Percentiles rank a stretch among this genome's conserved stretches.
These are phyloP conservation scores for Herpetomonas tarakana DNA, from an alignment of 208 protist genomes.

Conservation along the genomic window DNA sequence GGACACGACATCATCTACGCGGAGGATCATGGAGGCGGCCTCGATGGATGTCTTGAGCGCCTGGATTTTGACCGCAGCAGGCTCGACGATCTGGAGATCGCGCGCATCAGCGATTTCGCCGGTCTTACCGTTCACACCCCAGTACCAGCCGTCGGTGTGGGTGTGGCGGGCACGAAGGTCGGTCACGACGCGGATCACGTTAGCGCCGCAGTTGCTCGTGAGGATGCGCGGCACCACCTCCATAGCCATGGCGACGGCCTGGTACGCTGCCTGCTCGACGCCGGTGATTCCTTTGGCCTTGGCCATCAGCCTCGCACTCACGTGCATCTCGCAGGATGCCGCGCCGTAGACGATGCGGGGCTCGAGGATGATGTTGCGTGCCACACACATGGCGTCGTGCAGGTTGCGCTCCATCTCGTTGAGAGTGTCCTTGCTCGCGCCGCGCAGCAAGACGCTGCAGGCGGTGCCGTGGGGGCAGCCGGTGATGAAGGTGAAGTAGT, in stretches of 20 bases:
- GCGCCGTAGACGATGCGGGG: constrained; percentile 98
- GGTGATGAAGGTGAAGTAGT: constrained; percentile 99
- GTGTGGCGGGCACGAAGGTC: constrained; percentile 96
- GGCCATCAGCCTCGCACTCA: constrained; percentile 91
- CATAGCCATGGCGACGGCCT: constrained; percentile 93
- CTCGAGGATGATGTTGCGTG: constrained; percentile 97
- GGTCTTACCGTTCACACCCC: constrained; percentile 97
- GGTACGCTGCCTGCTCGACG: constrained; percentile 97
- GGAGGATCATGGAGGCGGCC: constrained; percentile 97
- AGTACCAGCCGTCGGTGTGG: constrained; percentile 82
- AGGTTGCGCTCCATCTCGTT: constrained; percentile 99
- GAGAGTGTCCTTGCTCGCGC: constrained; percentile 99
- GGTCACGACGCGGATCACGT: constrained; percentile 98
- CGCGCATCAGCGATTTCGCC: constrained; percentile 96
- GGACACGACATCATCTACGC: constrained; percentile 99
- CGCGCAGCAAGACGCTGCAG: constrained; percentile 99
- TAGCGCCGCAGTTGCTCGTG: constrained; percentile 99
- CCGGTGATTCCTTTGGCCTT: constrained; percentile 95
- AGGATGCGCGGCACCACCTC: constrained; percentile 98
- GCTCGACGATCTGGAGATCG: constrained; percentile 97
- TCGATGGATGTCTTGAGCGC: constrained; percentile 98
- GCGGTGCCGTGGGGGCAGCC: constrained; percentile 98
- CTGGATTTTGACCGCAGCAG: constrained; percentile 97
- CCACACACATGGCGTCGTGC: constrained; percentile 99
- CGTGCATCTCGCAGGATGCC: constrained; percentile 97